Base-by-base conservation (phyloP, 768 basidiomycete species). In the Boletus rubropictus region DNA sequence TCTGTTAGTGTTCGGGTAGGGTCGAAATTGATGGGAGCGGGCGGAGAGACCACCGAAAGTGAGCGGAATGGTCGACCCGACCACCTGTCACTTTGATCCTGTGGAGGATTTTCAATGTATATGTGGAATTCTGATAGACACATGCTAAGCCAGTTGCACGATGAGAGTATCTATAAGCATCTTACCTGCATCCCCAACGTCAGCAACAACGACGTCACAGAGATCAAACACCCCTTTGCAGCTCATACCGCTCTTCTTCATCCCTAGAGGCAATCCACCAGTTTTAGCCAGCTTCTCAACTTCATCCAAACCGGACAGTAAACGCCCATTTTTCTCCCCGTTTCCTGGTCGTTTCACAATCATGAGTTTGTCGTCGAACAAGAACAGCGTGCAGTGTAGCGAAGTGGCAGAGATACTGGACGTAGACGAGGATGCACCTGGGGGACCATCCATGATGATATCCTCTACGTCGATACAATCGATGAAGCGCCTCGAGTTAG, bases 391-490 rank as follows among this genome's bases (percentile, higher is more conserved):
- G 65, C 88, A 94, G 59, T 90, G 86, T 15, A 95, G 75, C 1
- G 77, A 71, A 2, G 69, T 75, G 1, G 67, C 58, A 2, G 72
- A 67, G 7, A 67, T 57, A 43, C 70, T 72, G 11, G 72, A 68
- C 28, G 74, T 58, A 8, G 63, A 66, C 15, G 76, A 74, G 41
- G 79, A 75, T 22, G 72, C 54, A 22, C 70, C 69, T 1, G 52
- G 45, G 4, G 58, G 56, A 3, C 72, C 64, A 44, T 85, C 84
- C 21, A 74, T 65, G 33, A 82, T 60, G 28, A 80, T 64, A 59
- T 98, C 96, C 59, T 93, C 90, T 6, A 93, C 89, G 61, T 98
- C 96, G 55, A 98, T 84, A 49, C 85, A 90, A 62, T 93, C 93
- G 47, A 98, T 78, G 61, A 88, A 95, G 31, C 81, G 80, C 32